Base-by-base conservation (phyloP, 2,329 filamentous ascomycete species). In the Coniochaeta sp. region DNA sequence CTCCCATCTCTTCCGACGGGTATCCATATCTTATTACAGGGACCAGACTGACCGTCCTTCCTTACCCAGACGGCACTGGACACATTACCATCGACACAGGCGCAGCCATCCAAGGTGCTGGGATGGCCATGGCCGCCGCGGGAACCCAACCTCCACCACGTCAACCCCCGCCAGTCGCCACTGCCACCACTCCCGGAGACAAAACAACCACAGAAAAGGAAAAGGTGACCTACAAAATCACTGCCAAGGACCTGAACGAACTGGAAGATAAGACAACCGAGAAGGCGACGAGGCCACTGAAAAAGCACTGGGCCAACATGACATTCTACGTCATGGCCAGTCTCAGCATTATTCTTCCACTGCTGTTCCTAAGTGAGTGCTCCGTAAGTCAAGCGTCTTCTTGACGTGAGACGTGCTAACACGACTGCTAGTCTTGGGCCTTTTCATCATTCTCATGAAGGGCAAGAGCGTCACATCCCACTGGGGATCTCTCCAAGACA, bases 401-500 rank as follows among this genome's bases (percentile, higher is more conserved):
- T 2, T 42, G n/a, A 22, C 4, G 9, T 24, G 20, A 22, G 6
- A n/a, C 12, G 5, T 22, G 20, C 38, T 42, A 42, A 42, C 38
- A 26, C 26, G 6, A 14, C 3, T 26, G 18, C 12, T 42, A 42
- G 38, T 42, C 20, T 22, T 42, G 3, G 38, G 38, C 10, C 38
- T 42, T 6, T 42, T 42, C 20, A 42, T 42, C 12, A 26, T 42
- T 13, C 38, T 42, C 12, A 42, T 42, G 38, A 42, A 42, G 4
- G 38, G 38, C 18, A 42, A 42, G 38, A 26, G 38, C 38, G 10
- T 42, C 10, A 8, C 8, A 7, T 42, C 38, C 22, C 4, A 16
- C 38, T 42, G 38, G 38, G 38, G 38, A 22, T 26, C 24, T 6
- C 49, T 53, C 20, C 12, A 47, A 12, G 49, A 54, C n/a, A 40